Base-by-base conservation (phyloP, 768 basidiomycete species). In the Dentipellis fragilis region DNA sequence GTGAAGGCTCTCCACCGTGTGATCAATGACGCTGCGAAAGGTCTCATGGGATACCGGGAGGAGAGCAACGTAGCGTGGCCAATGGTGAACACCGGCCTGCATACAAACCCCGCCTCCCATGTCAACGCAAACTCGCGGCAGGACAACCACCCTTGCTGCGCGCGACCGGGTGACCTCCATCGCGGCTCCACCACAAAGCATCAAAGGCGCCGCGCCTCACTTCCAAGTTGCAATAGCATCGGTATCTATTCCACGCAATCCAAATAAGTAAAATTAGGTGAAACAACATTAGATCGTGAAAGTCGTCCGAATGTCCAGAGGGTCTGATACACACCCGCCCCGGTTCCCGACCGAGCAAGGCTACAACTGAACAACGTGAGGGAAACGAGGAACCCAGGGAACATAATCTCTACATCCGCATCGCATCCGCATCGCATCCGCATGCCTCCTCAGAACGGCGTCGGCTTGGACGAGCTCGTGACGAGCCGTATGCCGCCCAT, bases 401-500 rank as follows among this genome's bases (percentile, higher is more conserved):
- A 29, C 29, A 29, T 29, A 29, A 29, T 29, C 29, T 29, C 29
- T 29, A 29, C 29, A 45, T 10, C 34, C 50, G 29, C 50, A 10
- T 34, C 16, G 10, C 9, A 9, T 17, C 42, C 7, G 35, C 10
- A 6, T 19, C 36, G 2, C 3, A 9, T 23, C 19, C n/a, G n/a
- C n/a, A n/a, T 17, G 19, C 23, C 11, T 8, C 11, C 36, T 60
- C 51, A 60, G 40, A 58, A 35, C 7, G 29, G 29, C 36, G 57
- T 17, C 51, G 46, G 9, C 19, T 2, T 5, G 57, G 52, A 29
- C 50, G 55, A 40, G 14, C 54, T 34, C 9, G 37, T 16, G 3
- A 62, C 61, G 21, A 62, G 46, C 3, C 61, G 61, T n/a, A 62
- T 39, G n/a, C 57, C 56, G 21, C 59, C 59, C 6, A 9, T 12